Percentiles rank a stretch among this genome's conserved stretches.
Conservation (phyloP, 1,139 yeast species). For the Candida tropicalis region DNA sequence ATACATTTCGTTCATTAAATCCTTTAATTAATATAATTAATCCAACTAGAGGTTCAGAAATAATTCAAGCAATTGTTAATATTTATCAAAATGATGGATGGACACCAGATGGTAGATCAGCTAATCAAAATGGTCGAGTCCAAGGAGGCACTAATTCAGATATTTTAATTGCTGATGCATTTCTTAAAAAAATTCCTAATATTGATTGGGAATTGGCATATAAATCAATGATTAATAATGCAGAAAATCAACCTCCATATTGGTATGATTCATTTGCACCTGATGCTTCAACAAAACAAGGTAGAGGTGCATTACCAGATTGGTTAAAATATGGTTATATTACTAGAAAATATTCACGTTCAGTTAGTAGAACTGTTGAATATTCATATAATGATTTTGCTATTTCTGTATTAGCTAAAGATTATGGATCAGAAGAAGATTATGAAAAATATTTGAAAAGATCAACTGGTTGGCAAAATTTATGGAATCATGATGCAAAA, state of each 20-base stretch:
- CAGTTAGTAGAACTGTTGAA: slow-evolving; percentile 41
- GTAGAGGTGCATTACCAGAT: slow-evolving; percentile 36
- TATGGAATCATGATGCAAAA: slow-evolving; percentile 36
- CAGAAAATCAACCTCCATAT: slow-evolving; percentile 35
- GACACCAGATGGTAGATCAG: slow-evolving; percentile 43
- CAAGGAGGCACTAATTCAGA: slow-evolving; percentile 46
- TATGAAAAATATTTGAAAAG: slow-evolving; percentile 33
- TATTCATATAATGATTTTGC: slow-evolving; percentile 42
- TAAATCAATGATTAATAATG: slow-evolving; percentile 39
- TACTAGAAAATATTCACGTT: slow-evolving; percentile 32
- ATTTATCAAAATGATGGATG: slow-evolving; percentile 37
- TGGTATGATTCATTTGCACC: slow-evolving; percentile 27
- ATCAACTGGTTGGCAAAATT: slow-evolving; percentile 39
- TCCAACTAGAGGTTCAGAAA: slow-evolving; percentile 32
- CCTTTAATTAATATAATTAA: slow-evolving; percentile 34
- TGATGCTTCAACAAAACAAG: slow-evolving; percentile 31
- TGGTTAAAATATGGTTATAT: slow-evolving; percentile 34
- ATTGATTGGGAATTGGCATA: slow-evolving; percentile 36
- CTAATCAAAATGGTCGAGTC: slow-evolving; percentile 40
- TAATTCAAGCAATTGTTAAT: slow-evolving; percentile 31
- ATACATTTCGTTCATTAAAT: slow-evolving; percentile 36
- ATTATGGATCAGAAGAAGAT: slow-evolving; percentile 26
- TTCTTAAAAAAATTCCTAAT: slow-evolving; percentile 26
- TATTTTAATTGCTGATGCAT: slow-evolving; percentile 43
- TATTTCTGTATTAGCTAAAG: slow-evolving; percentile 35